Conservation (phyloP, 805 yeast genomes). For the Hanseniaspora clermontiae region DNA sequence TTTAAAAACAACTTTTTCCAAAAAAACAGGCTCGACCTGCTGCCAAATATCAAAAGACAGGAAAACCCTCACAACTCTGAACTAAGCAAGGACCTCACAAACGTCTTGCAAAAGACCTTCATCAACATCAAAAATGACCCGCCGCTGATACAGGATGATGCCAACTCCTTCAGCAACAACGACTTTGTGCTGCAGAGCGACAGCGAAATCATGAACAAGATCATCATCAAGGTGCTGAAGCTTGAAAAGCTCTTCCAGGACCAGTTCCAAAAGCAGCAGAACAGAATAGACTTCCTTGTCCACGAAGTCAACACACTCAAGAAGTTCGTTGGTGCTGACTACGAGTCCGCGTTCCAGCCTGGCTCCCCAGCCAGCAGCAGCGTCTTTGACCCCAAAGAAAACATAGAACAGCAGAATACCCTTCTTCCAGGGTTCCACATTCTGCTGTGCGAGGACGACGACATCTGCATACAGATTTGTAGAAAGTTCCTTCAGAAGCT, state of each 20-base stretch:
- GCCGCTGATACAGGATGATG: not conserved
- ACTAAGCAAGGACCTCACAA: not conserved
- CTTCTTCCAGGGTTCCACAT: constrained; percentile 46
- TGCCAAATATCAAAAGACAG: constrained; percentile 80
- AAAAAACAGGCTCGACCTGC: constrained; percentile 58
- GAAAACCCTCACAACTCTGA: constrained; percentile 37
- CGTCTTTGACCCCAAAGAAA: not conserved
- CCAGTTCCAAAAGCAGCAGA: not conserved
- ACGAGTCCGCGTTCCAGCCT: not conserved
- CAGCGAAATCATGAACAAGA: not conserved
- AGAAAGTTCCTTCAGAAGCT: constrained; percentile 69
- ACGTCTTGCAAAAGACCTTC: constrained; percentile 9
- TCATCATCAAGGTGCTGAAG: not conserved
- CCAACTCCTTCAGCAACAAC: not conserved
- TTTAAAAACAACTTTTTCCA: constrained; percentile 78
- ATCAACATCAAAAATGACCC: not conserved
- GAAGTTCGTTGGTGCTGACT: not conserved
- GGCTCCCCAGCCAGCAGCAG: constrained; percentile 6
- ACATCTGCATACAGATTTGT: constrained; percentile 70
- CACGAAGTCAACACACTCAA: not conserved
- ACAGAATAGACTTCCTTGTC: not conserved
- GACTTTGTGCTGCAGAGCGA: not conserved
- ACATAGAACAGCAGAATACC: not conserved
- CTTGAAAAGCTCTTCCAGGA: not conserved
- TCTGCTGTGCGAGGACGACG: constrained; percentile 66